phyloP scores from a whole-genome alignment of 306 rosid genomes.

The Quercus glauca region DNA sequence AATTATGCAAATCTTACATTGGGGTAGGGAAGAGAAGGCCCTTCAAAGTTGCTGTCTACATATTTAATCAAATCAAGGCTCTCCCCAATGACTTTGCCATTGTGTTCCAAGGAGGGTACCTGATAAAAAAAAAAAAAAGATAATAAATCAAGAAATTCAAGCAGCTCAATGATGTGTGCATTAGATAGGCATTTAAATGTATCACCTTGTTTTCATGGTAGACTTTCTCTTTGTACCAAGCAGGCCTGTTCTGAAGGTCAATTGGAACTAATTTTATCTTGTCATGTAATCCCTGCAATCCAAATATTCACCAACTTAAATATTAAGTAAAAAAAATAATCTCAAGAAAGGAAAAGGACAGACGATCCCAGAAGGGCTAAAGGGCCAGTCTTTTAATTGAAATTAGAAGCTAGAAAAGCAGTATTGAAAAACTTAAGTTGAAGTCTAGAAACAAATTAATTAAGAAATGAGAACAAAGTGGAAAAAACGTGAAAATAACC shows the following conservation, averaged over 20 bases:
- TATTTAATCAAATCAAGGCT: constrained; percentile 86
- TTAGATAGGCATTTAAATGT: neutral
- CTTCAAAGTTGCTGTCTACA: constrained; percentile 55
- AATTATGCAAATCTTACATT: constrained; percentile 34
- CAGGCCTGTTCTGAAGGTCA: constrained; percentile 64
- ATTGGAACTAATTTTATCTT: constrained; percentile 67
- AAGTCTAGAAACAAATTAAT: neutral
- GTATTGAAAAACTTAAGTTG: neutral
- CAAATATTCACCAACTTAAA: neutral
- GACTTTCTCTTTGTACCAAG: constrained; percentile 83
- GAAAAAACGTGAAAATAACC: constrained; percentile 27
- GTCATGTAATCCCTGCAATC: constrained; percentile 62
- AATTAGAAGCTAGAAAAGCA: neutral
- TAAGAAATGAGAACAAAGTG: neutral
- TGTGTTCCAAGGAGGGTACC: constrained; percentile 92
- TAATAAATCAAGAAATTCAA: neutral
- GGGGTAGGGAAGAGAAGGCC: constrained; percentile 51
- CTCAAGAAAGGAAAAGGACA: neutral
- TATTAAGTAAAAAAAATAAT: neutral
- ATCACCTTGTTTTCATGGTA: constrained; percentile 60
- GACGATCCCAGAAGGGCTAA: neutral
- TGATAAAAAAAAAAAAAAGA: constrained; percentile 6
- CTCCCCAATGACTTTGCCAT: constrained; percentile 75
- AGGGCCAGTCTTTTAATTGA: neutral
- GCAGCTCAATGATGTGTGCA: neutral